Evolutionary conservation across 2,329 filamentous ascomycete genomes (phyloP).

Genomic region (Zasmidium cellare): DNA sequence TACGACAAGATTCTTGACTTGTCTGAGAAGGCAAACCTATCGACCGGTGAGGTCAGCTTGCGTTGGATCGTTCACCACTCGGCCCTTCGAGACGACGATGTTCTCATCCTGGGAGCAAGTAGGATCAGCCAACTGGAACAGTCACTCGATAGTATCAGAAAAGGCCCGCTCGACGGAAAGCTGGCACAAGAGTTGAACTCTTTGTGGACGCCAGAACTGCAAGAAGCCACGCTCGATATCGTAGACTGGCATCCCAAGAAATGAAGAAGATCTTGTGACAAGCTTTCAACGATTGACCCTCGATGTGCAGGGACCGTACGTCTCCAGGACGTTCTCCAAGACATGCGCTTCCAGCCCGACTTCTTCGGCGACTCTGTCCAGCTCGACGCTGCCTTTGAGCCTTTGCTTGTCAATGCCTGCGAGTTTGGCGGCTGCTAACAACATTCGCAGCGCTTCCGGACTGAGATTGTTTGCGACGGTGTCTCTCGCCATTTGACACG

Average conservation of each 20-base stretch:
- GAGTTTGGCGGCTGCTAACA: neutral
- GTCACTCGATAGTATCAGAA: neutral
- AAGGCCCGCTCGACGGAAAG: constrained; percentile 25
- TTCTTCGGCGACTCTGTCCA: neutral
- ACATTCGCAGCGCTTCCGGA: neutral
- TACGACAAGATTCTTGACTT: constrained; percentile 1
- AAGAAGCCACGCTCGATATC: neutral
- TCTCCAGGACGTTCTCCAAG: neutral
- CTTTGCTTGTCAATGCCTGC: neutral
- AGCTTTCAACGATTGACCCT: too few relatives aligned
- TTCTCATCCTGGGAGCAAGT: constrained; percentile 38
- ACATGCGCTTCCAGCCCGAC: neutral
- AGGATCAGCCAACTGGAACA: constrained; percentile 19
- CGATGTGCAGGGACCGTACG: neutral
- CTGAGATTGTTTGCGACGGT: neutral
- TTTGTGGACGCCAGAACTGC: constrained; percentile 13
- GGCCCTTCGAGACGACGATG: constrained; percentile 34
- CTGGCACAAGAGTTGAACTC: constrained; percentile 21
- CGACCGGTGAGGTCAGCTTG: constrained; percentile 33
- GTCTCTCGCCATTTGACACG: neutral
- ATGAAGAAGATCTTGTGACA: too few relatives aligned
- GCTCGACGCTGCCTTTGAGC: neutral
- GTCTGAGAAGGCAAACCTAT: neutral
- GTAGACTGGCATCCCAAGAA: neutral
- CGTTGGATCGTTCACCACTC: constrained; percentile 48